These are phyloP conservation scores for Cladorrhinum sp. DNA, from an alignment of 2,329 filamentous ascomycete genomes.

Conservation along the genomic window DNA sequence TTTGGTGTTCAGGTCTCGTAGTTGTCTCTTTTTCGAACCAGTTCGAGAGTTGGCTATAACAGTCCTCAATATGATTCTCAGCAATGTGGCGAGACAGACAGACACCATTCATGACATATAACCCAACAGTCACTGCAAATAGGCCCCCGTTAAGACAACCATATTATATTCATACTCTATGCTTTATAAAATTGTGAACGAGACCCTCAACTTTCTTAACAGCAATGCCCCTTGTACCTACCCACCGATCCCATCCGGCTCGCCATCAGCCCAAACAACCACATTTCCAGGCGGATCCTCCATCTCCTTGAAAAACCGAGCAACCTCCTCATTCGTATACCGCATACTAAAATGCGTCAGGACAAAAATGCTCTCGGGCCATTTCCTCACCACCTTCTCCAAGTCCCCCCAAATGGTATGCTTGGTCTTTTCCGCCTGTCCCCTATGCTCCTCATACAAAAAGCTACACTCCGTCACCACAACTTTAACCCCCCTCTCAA, in stretches of 20 bases:
- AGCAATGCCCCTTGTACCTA: not conserved
- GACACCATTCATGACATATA: no score
- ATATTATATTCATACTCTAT: no score
- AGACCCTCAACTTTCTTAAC: no score
- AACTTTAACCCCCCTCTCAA: slow-evolving; percentile 39
- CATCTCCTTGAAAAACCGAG: slow-evolving; percentile 41
- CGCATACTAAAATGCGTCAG: slow-evolving; percentile 48
- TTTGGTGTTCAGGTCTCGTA: no score
- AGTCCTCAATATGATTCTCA: no score
- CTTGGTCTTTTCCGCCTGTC: slow-evolving; percentile 45
- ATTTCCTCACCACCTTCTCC: slow-evolving; percentile 42
- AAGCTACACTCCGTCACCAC: slow-evolving; percentile 52
- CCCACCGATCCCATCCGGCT: not conserved
- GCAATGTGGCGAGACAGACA: no score
- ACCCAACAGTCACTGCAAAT: no score
- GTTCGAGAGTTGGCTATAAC: no score
- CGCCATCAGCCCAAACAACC: slow-evolving; percentile 46
- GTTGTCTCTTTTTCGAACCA: no score
- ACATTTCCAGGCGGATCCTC: slow-evolving; percentile 41
- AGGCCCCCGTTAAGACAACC: no score
- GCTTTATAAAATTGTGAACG: no score
- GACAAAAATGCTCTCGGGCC: slow-evolving; percentile 44
- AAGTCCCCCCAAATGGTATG: slow-evolving; percentile 48
- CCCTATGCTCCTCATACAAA: slow-evolving; percentile 41
- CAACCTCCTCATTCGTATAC: slow-evolving; percentile 41